These are phyloP conservation scores for Paraphoma chrysanthemicola DNA, from an alignment of 2,329 filamentous ascomycete species.

Conservation along the genomic window DNA sequence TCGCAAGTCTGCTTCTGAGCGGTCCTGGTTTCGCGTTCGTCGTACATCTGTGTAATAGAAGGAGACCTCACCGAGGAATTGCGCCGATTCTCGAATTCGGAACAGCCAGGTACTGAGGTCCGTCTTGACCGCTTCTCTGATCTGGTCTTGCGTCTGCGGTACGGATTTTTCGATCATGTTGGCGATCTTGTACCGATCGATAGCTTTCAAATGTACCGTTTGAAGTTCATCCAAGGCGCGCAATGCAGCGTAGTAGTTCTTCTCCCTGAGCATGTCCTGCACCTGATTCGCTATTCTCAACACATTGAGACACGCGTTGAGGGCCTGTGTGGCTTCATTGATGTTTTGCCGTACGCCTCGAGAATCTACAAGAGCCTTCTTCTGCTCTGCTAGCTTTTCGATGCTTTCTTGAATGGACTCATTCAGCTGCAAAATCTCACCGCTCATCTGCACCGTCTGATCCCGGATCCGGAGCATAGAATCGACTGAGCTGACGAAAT, in stretches of 20 bases:
- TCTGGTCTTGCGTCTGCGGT: slow-evolving; percentile 87
- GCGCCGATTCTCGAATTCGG: slow-evolving; percentile 91
- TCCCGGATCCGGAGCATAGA: slow-evolving; percentile 92
- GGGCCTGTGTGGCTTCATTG: slow-evolving; percentile 84
- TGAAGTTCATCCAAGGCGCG: slow-evolving; percentile 95
- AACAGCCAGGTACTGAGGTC: slow-evolving; percentile 98
- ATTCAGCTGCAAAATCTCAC: slow-evolving; percentile 90
- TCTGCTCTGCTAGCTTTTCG: slow-evolving; percentile 91
- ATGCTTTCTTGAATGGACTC: slow-evolving; percentile 95
- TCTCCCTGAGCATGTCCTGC: slow-evolving; percentile 87
- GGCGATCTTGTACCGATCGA: slow-evolving; percentile 92
- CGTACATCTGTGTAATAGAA: slow-evolving; percentile 95
- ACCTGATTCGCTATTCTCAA: slow-evolving; percentile 92
- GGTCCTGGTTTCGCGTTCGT: slow-evolving; percentile 80
- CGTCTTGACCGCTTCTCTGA: slow-evolving; percentile 95
- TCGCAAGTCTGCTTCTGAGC: slow-evolving; percentile 76
- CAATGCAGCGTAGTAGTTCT: slow-evolving; percentile 93
- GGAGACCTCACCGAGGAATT: slow-evolving; percentile 93
- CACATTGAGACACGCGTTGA: slow-evolving; percentile 91
- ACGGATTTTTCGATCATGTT: slow-evolving; percentile 96
- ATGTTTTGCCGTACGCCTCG: slow-evolving; percentile 93
- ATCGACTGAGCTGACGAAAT: slow-evolving; percentile 92
- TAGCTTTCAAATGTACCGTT: slow-evolving; percentile 93
- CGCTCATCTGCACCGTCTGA: slow-evolving; percentile 85
- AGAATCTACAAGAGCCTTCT: slow-evolving; percentile 91